phyloP scores from a whole-genome alignment of 345 rosid species.

The Anacardium occidentale region DNA sequence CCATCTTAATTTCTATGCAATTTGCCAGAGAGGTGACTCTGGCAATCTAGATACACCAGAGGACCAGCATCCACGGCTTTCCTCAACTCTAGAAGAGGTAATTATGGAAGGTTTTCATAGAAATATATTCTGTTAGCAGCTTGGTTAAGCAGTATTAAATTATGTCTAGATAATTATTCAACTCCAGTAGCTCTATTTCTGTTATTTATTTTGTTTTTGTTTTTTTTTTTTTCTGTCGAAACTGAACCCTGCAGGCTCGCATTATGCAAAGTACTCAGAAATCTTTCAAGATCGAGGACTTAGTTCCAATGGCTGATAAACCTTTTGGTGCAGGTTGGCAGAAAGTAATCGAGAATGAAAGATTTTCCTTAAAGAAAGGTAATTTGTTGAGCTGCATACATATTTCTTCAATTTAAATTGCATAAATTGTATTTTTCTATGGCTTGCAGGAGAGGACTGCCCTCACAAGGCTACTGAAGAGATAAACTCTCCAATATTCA shows the following conservation, averaged over 20 bases:
- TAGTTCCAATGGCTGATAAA: conserved; percentile 38
- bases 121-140: conserved; percentile 6
- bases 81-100: conserved; percentile 43
- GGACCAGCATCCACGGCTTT: conserved; percentile 24
- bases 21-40: conserved; percentile 43
- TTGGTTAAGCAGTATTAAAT: background rate
- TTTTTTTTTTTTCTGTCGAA: background rate
- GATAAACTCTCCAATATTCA: conserved; percentile 54
- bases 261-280: conserved; percentile 15
- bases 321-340: conserved; percentile 38
- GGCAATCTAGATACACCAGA: conserved; percentile 24
- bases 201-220: too few relatives aligned
- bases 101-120: conserved; percentile 15
- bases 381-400: background rate
- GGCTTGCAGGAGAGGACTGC: conserved; percentile 30
- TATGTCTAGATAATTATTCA: background rate
- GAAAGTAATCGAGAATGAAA: conserved; percentile 39
- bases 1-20: conserved; percentile 10
- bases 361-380: conserved; percentile 42
- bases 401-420: background rate
- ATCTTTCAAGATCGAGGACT: conserved; percentile 34
- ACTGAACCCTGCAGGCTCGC: conserved; percentile 10
- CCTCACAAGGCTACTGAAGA: conserved; percentile 44
- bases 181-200: background rate
- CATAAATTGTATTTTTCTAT: background rate